Evolutionary conservation across 345 rosid species (phyloP).

Genomic region (Salix caprea): DNA sequence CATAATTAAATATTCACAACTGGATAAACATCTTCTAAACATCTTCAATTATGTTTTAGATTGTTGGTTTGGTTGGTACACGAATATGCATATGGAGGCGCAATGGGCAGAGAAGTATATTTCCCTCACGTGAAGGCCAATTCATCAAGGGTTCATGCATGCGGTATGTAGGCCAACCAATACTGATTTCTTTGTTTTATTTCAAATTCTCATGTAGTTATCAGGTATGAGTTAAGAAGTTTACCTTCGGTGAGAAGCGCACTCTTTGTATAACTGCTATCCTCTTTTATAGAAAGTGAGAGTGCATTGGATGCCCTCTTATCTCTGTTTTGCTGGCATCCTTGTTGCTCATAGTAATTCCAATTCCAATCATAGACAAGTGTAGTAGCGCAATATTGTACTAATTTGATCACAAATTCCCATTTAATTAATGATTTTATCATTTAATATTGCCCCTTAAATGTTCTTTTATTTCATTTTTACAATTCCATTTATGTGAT

Average conservation of each 20-base stretch:
- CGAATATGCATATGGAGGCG: slow-evolving; percentile 86
- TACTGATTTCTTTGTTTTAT: not conserved
- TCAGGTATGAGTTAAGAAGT: too few species aligned
- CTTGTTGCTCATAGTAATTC: too few species aligned
- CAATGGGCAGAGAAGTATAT: slow-evolving; percentile 61
- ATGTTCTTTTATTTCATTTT: not conserved
- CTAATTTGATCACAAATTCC: too few species aligned
- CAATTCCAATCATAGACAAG: too few species aligned
- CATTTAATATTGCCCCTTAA: not conserved
- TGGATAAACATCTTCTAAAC: not conserved
- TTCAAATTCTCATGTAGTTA: not conserved
- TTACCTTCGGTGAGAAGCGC: not conserved
- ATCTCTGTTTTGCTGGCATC: too few species aligned
- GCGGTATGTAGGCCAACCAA: slow-evolving; percentile 48
- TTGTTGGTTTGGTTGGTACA: slow-evolving; percentile 82
- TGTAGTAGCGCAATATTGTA: too few species aligned
- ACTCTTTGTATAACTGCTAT: too few species aligned
- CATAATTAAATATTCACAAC: too few species aligned
- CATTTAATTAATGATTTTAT: too few species aligned
- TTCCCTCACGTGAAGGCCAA: slow-evolving; percentile 71
- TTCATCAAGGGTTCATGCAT: slow-evolving; percentile 70
- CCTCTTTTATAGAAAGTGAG: too few species aligned
- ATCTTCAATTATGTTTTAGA: slow-evolving; percentile 35
- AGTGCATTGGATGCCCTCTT: too few species aligned
- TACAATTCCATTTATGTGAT: not conserved